Evolutionary conservation across 371 early-diverging fungal species (phyloP).

Genomic region (Lichtheimia ornata): DNA sequence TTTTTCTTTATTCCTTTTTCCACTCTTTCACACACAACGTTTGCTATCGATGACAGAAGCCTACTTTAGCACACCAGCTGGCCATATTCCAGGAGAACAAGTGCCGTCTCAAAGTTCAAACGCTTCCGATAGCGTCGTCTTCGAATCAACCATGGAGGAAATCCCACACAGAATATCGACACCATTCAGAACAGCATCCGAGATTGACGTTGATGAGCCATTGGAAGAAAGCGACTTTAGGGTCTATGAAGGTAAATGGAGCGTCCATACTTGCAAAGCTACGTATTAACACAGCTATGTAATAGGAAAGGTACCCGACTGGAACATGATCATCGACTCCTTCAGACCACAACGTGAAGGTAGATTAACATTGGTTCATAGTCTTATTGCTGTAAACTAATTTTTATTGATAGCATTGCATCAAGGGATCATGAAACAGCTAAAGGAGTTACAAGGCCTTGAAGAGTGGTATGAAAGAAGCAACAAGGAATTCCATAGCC

Average conservation of each 20-base stretch:
- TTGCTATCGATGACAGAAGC: conserved; percentile 3
- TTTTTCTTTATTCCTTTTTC: conserved; percentile 14
- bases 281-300: neutral
- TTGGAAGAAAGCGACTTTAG: conserved; percentile 11
- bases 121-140: conserved; percentile 19
- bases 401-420: conserved; percentile 9
- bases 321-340: conserved; percentile 23
- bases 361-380: conserved; percentile 4
- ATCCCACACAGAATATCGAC: conserved; percentile 14
- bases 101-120: conserved; percentile 17
- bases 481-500: conserved; percentile 24
- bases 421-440: conserved; percentile 21
- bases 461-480: conserved; percentile 30
- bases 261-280: neutral
- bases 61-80: conserved; percentile 23
- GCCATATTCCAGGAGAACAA: conserved; percentile 4
- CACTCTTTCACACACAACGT: conserved; percentile 1
- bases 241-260: conserved; percentile 21
- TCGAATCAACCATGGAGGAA: conserved; percentile 20
- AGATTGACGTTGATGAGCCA: conserved; percentile 17
- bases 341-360: conserved; percentile 31
- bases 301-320: conserved; percentile 21
- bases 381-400: neutral
- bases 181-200: conserved; percentile 9
- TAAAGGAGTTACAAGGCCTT: conserved; percentile 27